phyloP scores from a whole-genome alignment of 441 rosid genomes.

The Erysimum pusillum region DNA sequence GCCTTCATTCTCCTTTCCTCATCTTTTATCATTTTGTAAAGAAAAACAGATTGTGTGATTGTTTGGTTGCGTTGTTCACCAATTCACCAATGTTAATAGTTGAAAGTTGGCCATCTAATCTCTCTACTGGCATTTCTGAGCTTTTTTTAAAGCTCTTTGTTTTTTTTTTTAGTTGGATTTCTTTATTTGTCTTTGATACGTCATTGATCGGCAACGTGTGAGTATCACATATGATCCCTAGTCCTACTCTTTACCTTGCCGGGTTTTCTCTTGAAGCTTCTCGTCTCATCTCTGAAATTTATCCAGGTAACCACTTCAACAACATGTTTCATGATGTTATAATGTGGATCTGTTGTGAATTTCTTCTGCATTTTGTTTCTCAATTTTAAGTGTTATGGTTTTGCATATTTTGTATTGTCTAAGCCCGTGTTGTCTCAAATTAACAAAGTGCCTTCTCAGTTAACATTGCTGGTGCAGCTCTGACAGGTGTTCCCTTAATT shows the following conservation, averaged over 20 bases:
- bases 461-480: not conserved
- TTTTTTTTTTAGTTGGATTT: not conserved
- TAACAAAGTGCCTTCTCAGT: not conserved
- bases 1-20: constrained; percentile 2
- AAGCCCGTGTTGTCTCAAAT: not conserved
- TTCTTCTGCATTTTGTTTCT: not conserved
- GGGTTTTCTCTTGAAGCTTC: not conserved
- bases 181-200: not conserved
- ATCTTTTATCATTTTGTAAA: not conserved
- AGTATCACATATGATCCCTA: constrained; percentile 1
- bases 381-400: not conserved
- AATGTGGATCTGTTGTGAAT: constrained; percentile 5
- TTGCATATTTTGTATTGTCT: not conserved
- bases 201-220: not conserved
- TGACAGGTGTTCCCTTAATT: not conserved
- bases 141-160: not conserved
- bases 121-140: not conserved
- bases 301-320: constrained; percentile 12
- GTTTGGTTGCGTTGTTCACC: constrained; percentile 5
- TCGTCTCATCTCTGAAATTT: not conserved
- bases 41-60: constrained; percentile 9
- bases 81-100: not conserved
- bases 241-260: not conserved
- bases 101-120: constrained; percentile 8
- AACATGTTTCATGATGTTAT: constrained; percentile 2